These are phyloP conservation scores for Phytophthora lateralis DNA, from an alignment of 352 stramenopile genomes.

Conservation along the genomic window DNA sequence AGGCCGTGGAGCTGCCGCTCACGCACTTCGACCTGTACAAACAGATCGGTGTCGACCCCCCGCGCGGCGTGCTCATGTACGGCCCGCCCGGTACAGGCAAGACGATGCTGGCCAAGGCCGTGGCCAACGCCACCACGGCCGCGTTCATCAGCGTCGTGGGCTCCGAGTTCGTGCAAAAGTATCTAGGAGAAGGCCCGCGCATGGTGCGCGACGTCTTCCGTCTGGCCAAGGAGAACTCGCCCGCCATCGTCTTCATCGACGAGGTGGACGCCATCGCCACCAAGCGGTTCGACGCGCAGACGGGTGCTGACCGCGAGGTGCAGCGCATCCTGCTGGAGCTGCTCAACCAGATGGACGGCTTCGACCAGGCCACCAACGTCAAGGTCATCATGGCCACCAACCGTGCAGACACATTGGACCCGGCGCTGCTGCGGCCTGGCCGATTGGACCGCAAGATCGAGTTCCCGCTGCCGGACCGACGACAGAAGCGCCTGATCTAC, in stretches of 20 bases:
- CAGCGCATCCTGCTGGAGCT: conserved; percentile 99
- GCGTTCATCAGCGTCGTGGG: conserved; percentile 98
- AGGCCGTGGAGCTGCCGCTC: conserved; percentile 99
- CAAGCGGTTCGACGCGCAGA: conserved; percentile 99
- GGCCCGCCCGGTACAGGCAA: conserved; percentile 96
- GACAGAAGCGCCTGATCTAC: conserved; percentile 99
- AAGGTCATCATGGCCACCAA: conserved; percentile 99
- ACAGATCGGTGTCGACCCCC: conserved; percentile 99
- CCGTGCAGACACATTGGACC: conserved; percentile 98
- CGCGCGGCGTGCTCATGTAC: conserved; percentile 98
- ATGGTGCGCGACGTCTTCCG: conserved; percentile 99
- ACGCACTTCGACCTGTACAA: conserved; percentile 99
- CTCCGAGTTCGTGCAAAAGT: conserved; percentile 99
- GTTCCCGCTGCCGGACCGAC: conserved; percentile 98
- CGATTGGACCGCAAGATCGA: conserved; percentile 99
- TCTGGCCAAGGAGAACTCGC: conserved; percentile 98
- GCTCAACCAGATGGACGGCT: conserved; percentile 99
- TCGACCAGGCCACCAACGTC: conserved; percentile 99
- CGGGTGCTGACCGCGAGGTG: conserved; percentile 95
- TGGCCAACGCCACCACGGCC: conserved; percentile 98
- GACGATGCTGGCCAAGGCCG: conserved; percentile 99
- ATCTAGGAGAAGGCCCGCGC: conserved; percentile 98
- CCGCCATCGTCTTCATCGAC: conserved; percentile 99
- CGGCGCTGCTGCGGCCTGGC: conserved; percentile 97
- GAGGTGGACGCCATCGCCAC: conserved; percentile 99